phyloP scores from a whole-genome alignment of 305 asterid species.

The Fraxinus sp. region DNA sequence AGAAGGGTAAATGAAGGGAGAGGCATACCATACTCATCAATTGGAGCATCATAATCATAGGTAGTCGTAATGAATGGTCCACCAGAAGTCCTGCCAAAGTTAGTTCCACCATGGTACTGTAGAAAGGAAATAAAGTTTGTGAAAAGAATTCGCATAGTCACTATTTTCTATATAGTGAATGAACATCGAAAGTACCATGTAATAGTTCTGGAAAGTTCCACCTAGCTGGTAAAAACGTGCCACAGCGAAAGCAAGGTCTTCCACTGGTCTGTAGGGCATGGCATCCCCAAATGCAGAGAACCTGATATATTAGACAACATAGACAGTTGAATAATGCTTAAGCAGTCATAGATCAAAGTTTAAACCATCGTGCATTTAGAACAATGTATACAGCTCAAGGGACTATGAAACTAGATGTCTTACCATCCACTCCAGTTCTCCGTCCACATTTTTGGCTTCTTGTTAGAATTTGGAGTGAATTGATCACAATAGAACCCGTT shows the following conservation, averaged over 20 bases:
- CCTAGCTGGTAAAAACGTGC: conserved; percentile 96
- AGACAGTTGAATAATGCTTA: conserved; percentile 3
- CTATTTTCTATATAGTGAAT: not conserved
- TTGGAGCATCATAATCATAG: conserved; percentile 96
- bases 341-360: conserved; percentile 1
- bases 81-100: conserved; percentile 84
- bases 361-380: conserved; percentile 9
- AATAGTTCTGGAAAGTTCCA: conserved; percentile 96
- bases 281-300: conserved; percentile 80
- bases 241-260: conserved; percentile 89
- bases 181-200: conserved; percentile 59
- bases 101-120: conserved; percentile 99
- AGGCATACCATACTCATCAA: conserved; percentile 83
- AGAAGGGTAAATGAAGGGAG: not conserved
- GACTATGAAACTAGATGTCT: not conserved
- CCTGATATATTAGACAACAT: conserved; percentile 42
- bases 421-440: conserved; percentile 99
- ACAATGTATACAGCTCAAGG: not conserved
- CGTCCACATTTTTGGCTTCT: conserved; percentile 92
- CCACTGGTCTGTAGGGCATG: conserved; percentile 77
- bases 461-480: conserved; percentile 78
- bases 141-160: not conserved
- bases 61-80: conserved; percentile 89
- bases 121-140: conserved; percentile 7
- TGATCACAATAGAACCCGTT: conserved; percentile 94